Conservation (phyloP, 1,284 basidiomycete species). For the Cryptococcus wingfieldii region DNA sequence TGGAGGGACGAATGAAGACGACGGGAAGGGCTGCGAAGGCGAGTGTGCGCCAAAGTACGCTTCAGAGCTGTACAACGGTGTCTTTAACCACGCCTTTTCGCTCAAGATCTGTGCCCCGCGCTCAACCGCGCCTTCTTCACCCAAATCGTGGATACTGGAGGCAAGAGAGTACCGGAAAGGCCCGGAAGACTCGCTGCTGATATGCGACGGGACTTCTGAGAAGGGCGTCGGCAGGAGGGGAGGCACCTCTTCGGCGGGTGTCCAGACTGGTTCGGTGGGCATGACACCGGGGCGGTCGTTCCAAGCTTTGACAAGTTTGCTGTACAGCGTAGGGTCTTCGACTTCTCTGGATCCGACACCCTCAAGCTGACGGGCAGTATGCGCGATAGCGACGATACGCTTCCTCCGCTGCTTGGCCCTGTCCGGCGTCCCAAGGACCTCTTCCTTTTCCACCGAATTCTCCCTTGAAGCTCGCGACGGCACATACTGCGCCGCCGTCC, state of each 20-base stretch:
- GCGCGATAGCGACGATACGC: constrained; percentile 30
- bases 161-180: constrained; percentile 27
- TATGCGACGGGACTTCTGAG: not conserved
- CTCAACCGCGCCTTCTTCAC: constrained; percentile 15
- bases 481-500: constrained; percentile 29
- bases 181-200: not conserved
- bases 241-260: constrained; percentile 1
- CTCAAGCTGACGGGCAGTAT: constrained; percentile 34
- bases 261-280: constrained; percentile 9
- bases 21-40: constrained; percentile 7
- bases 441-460: not conserved
- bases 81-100: constrained; percentile 26
- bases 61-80: constrained; percentile 5
- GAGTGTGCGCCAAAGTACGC: constrained; percentile 6
- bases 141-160: constrained; percentile 27
- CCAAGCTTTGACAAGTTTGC: constrained; percentile 27
- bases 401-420: constrained; percentile 20
- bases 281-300: constrained; percentile 20
- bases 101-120: constrained; percentile 16
- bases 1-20: not conserved
- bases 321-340: constrained; percentile 31
- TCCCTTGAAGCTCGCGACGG: constrained; percentile 7
- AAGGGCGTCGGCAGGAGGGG: not conserved
- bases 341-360: constrained; percentile 28
- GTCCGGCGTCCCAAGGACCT: constrained; percentile 18